phyloP scores from a whole-genome alignment of 2,329 filamentous ascomycete genomes.

The Monilinia laxa region DNA sequence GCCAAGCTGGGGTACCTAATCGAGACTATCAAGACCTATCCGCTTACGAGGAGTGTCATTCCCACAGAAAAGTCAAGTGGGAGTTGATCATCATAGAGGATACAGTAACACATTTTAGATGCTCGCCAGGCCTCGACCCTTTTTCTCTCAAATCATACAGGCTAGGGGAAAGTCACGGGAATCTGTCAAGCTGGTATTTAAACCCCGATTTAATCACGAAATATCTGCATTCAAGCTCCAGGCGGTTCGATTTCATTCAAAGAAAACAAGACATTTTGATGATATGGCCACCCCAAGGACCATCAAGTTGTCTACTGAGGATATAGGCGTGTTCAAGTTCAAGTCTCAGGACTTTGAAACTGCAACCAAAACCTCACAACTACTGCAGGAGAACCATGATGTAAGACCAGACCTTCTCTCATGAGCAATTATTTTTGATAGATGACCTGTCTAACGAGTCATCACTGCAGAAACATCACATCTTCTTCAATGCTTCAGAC shows the following conservation, averaged over 20 bases:
- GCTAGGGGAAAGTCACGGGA: neutral
- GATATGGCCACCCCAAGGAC: slow-evolving; percentile 41
- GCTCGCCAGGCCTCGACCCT: neutral
- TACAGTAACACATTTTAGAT: neutral
- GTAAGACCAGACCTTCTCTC: slow-evolving; percentile 35
- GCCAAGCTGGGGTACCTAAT: neutral
- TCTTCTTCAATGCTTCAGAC: slow-evolving; percentile 73
- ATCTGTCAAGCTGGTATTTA: neutral
- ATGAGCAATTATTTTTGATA: slow-evolving; percentile 15
- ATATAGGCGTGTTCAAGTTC: slow-evolving; percentile 52
- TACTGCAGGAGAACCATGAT: slow-evolving; percentile 76
- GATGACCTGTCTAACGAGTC: slow-evolving; percentile 14
- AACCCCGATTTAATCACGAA: neutral
- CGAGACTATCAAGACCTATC: neutral
- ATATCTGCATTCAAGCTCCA: neutral
- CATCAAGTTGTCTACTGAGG: slow-evolving; percentile 49
- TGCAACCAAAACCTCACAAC: slow-evolving; percentile 60
- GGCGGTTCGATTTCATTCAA: neutral
- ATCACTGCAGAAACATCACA: slow-evolving; percentile 61
- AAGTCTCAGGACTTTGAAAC: slow-evolving; percentile 55
- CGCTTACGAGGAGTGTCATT: neutral
- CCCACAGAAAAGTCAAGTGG: neutral
- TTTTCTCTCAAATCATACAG: slow-evolving; percentile 4
- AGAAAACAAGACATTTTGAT: neutral
- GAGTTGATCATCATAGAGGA: neutral